These are phyloP conservation scores for Haplographium delicatum DNA, from an alignment of 495 filamentous ascomycete genomes.

Conservation along the genomic window DNA sequence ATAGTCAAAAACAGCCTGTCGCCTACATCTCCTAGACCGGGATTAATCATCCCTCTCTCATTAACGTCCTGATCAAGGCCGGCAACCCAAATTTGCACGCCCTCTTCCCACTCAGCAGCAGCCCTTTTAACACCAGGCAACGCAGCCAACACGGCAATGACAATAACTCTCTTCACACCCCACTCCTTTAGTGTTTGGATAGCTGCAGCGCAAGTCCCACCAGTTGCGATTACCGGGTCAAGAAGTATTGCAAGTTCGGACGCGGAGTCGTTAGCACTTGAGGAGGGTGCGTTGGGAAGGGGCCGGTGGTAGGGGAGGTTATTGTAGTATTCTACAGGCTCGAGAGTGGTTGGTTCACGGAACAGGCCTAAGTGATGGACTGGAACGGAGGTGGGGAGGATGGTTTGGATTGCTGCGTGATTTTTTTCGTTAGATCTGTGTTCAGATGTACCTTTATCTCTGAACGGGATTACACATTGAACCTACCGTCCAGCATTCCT, in stretches of 20 bases:
- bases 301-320: conserved; percentile 76
- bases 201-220: conserved; percentile 81
- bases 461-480: conserved; percentile 4
- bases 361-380: conserved; percentile 93
- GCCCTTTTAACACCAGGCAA: conserved; percentile 59
- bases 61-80: conserved; percentile 70
- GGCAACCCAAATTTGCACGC: conserved; percentile 76
- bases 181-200: conserved; percentile 87
- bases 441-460: neutral
- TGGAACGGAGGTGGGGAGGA: conserved; percentile 76
- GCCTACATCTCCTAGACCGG: conserved; percentile 86
- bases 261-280: conserved; percentile 38
- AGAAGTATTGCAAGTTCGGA: conserved; percentile 71
- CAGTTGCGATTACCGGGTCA: conserved; percentile 91
- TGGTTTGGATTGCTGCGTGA: conserved; percentile 62
- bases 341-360: conserved; percentile 76
- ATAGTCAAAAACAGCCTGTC: conserved; percentile 90
- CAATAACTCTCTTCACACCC: conserved; percentile 76
- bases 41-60: conserved; percentile 81
- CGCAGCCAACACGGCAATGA: conserved; percentile 72
- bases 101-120: conserved; percentile 67
- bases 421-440: neutral
- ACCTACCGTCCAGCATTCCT: conserved; percentile 75
- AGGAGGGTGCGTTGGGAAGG: conserved; percentile 32
- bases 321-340: conserved; percentile 97